phyloP scores from a whole-genome alignment of 2,329 filamentous ascomycete genomes.

The Piedraia hortae region DNA sequence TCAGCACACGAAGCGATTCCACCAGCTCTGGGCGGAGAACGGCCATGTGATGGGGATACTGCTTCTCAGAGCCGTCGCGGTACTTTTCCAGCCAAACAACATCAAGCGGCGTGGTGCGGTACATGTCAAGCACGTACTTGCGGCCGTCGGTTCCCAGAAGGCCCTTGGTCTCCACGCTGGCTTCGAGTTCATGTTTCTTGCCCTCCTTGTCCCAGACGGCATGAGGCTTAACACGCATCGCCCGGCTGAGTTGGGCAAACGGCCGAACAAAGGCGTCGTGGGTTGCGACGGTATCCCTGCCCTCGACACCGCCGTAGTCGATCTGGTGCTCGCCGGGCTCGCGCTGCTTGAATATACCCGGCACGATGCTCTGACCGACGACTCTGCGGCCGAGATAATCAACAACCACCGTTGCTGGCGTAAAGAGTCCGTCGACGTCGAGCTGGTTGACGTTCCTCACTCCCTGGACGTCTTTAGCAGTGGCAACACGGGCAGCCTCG shows the following conservation, averaged over 20 bases:
- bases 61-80: constrained; percentile 22
- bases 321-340: constrained; percentile 96
- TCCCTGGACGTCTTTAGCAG: constrained; percentile 84
- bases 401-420: constrained; percentile 81
- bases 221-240: constrained; percentile 78
- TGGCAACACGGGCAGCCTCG: constrained; percentile 82
- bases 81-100: constrained; percentile 69
- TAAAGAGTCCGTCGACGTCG: constrained; percentile 82
- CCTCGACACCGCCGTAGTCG: constrained; percentile 92
- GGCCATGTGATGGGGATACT: constrained; percentile 89
- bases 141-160: constrained; percentile 87
- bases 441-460: constrained; percentile 91
- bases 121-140: constrained; percentile 92
- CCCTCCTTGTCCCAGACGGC: constrained; percentile 94
- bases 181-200: constrained; percentile 71
- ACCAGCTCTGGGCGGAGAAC: constrained; percentile 75
- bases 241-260: constrained; percentile 76
- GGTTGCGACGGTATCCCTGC: constrained; percentile 78
- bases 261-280: constrained; percentile 61
- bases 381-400: constrained; percentile 94
- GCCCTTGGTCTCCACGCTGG: constrained; percentile 92
- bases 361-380: constrained; percentile 91
- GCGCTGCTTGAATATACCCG: constrained; percentile 95
- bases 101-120: constrained; percentile 79
- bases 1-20: constrained; percentile 56